A percentile compares a stretch with the other conserved stretches of the same genome.
These are phyloP conservation scores for Candida stauntonica DNA, from an alignment of 805 yeast genomes.

Conservation along the genomic window DNA sequence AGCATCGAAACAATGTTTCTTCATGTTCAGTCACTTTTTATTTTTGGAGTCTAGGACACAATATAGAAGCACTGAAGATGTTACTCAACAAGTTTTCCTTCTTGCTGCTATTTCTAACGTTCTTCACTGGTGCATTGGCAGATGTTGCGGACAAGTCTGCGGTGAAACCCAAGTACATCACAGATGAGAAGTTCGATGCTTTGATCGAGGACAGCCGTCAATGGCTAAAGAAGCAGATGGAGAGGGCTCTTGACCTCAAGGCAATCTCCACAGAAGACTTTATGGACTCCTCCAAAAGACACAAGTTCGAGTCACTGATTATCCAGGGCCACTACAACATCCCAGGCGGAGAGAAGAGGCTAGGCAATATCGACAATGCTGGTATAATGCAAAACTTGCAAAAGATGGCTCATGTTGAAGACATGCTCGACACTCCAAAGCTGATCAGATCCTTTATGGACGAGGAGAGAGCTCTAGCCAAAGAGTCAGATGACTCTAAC, in stretches of 20 bases:
- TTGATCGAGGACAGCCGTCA: conserved; percentile 2
- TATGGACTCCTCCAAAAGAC: conserved; percentile 1
- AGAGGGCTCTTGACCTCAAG: conserved; percentile 3
- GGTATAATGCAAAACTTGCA: conserved; percentile 4
- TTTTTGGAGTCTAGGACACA: too few relatives aligned
- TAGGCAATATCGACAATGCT: conserved; percentile 3
- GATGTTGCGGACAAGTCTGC: too few relatives aligned
- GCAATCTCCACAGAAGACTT: conserved; percentile 7
- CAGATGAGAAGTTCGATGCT: conserved; percentile 5
- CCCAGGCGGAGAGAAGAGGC: conserved; percentile 1
- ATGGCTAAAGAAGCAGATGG: conserved; percentile 10
- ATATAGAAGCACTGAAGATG: too few relatives aligned
- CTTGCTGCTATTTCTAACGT: too few relatives aligned
- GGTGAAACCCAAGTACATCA: too few relatives aligned
- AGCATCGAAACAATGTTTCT: too few relatives aligned
- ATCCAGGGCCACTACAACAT: conserved; percentile 7
- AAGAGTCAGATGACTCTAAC: conserved; percentile 1
- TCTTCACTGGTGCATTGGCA: too few relatives aligned
- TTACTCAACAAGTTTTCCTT: too few relatives aligned
- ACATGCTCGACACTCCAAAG: background rate
- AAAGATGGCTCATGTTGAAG: conserved; percentile 1
- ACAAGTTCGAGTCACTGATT: conserved; percentile 9
- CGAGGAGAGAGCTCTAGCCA: conserved; percentile 8
- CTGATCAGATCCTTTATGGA: background rate
- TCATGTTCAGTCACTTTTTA: too few relatives aligned